These are phyloP conservation scores for Hibiscus trionum DNA, from an alignment of 345 rosid species.

Conservation along the genomic window DNA sequence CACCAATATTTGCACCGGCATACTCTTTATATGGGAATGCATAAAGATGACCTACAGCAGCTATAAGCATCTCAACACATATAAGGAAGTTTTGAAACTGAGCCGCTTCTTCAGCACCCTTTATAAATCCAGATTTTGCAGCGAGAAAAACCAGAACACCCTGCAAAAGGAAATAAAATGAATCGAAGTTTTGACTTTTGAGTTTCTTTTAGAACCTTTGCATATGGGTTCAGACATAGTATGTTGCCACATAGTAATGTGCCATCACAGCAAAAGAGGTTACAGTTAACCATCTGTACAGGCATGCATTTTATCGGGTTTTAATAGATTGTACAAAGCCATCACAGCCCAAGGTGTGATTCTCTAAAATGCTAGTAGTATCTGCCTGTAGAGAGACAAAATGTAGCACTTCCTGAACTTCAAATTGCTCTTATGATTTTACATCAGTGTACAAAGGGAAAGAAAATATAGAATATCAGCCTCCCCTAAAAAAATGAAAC, in stretches of 20 bases:
- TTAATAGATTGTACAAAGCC: neutral
- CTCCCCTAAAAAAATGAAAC: neutral
- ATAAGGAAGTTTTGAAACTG: conserved; percentile 80
- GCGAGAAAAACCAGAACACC: conserved; percentile 95
- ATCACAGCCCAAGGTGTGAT: neutral
- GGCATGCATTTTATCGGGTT: neutral
- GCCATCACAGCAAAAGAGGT: neutral
- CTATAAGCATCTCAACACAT: conserved; percentile 95
- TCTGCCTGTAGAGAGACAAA: neutral
- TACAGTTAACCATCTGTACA: neutral
- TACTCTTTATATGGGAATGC: conserved; percentile 98
- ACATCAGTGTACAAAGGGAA: neutral
- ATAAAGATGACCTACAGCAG: conserved; percentile 90
- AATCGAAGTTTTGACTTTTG: neutral
- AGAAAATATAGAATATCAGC: neutral
- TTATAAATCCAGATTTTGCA: conserved; percentile 78
- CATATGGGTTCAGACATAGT: neutral
- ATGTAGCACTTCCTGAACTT: neutral
- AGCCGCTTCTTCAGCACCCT: conserved; percentile 81
- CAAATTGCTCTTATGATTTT: neutral
- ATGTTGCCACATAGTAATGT: neutral
- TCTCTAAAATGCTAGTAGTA: neutral
- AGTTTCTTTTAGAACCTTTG: neutral
- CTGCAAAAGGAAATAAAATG: conserved; percentile 31
- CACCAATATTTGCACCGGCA: conserved; percentile 88